Evolutionary conservation across 2,329 filamentous ascomycete species (phyloP), one percentile per base, ranked within the genome.

Genomic region (Xylaria polymorpha): DNA sequence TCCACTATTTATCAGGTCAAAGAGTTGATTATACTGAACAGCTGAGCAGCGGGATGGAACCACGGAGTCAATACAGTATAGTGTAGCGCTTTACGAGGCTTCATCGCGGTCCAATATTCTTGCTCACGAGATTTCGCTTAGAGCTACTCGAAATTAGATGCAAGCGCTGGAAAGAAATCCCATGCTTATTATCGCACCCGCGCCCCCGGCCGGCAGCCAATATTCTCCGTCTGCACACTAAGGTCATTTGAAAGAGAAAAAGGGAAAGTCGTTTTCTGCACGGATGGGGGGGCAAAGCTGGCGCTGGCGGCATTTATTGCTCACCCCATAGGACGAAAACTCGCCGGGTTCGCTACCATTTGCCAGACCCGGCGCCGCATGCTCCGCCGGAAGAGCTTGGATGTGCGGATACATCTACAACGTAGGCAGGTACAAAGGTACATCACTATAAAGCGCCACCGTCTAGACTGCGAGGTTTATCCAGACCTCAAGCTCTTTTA

Each of bases 261-360:
- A 35, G 64, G 64, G 65, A 70, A 64, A 60, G 57, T 46, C 51
- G 51, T 68, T 55, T 43, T 37, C 29, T 62, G 61, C 61, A 53
- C 37, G 56, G 43, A 51, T 67, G 60, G 60, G 64, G 64, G 61
- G 67, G 44, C 57, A 25, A 44, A 32, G n/a, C n/a, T 35, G 60
- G 59, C 64, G 67, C n/a, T 35, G 60, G 59, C 64, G 67, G 64
- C 60, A 67, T 57, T 44, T 62, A 32, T 63, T 61, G 55, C 55
- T 61, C 56, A 62, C 65, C 61, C 61, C 65, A 68, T 67, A 68
- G 57, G 58, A 68, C 65, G 61, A 70, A 68, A 70, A 70, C 46
- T 43, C 65, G 29, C 65, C 68, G 68, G 68, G 68, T 58, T 70
- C 65, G 68, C 65, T 68, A 65, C 64, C 57, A 59, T 15, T 25